Base-by-base conservation (phyloP, 1,139 yeast species). In the Waltiozyma sp. region DNA sequence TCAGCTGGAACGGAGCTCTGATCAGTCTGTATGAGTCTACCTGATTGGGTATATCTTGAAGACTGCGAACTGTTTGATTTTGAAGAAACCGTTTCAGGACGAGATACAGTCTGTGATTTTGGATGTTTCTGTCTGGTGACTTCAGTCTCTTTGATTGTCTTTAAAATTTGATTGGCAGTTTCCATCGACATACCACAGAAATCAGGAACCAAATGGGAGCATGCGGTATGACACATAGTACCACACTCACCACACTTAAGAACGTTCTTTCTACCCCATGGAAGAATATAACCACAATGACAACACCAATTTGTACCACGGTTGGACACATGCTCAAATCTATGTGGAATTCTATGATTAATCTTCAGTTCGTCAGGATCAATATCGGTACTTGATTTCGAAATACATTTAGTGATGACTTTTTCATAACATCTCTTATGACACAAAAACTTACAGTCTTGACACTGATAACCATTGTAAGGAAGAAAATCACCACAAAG, bases 241-340 rank as follows among this genome's bases (percentile, higher is more conserved):
- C 94, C 94, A 75, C 98, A 91, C 57, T 91, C 98, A 9, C 82
- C 69, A 71, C 98, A 91, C 61, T 88, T 91, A 42, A 96, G 75
- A n/a, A 88, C 95, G 58, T 85, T 88, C 63, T 87, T 88, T 57
- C 81, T 79, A 44, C 97, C 96, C 81, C 96, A 81, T 6, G 98
- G 97, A 50, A 91, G 70, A 43, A 91, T 79, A 60, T 87, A 88
- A 48, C 98, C 98, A 72, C 98, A 91, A 60, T 91, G 98, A 57
- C 97, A 91, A 65, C 98, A 91, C 98, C 98, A 91, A 59, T 89
- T 89, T 6, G 98, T 94, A 55, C 96, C 94, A 66, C 89, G 83
- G 59, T 91, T 91, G 19, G 94, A 75, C 28, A 80, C 75, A 21
- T 93, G 89, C 52, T 86, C 96, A 61, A 89, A 89, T 59, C 96